phyloP scores from a whole-genome alignment of 2,329 filamentous ascomycete species.

The Diaporthe sp. region DNA sequence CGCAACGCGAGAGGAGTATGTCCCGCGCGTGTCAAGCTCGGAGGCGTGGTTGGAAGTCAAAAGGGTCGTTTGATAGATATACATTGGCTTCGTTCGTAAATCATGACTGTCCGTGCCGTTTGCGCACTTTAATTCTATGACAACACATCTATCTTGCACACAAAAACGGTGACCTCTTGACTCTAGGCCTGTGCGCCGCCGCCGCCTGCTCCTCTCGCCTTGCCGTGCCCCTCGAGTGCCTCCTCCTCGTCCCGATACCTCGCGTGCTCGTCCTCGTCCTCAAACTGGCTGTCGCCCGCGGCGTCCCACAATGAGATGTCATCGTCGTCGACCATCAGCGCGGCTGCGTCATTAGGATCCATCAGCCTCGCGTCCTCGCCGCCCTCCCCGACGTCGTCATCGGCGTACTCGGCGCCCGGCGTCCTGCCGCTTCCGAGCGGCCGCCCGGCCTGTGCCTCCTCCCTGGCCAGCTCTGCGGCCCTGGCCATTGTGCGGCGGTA shows the following conservation, averaged over 20 bases:
- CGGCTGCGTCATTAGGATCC: conserved; percentile 60
- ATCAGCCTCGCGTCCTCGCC: conserved; percentile 45
- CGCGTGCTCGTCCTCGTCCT: conserved; percentile 48
- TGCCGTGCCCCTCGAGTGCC: conserved; percentile 38
- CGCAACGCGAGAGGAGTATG: background rate
- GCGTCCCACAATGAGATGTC: conserved; percentile 71
- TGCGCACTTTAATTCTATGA: conserved; percentile 43
- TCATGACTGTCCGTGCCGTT: conserved; percentile 43
- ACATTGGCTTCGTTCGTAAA: conserved; percentile 33
- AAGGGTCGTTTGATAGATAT: background rate
- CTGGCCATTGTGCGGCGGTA: conserved; percentile 79
- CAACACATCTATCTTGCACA: conserved; percentile 14
- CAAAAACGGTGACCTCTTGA: background rate
- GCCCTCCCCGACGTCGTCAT: conserved; percentile 60
- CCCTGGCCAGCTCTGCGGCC: conserved; percentile 68
- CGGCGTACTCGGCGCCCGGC: conserved; percentile 47
- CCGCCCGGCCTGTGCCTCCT: conserved; percentile 53
- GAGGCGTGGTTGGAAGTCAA: background rate
- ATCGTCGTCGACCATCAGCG: conserved; percentile 68
- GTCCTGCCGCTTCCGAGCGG: conserved; percentile 30
- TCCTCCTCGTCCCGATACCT: conserved; percentile 49
- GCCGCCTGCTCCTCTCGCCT: conserved; percentile 42
- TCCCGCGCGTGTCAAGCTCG: background rate
- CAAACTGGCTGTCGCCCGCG: conserved; percentile 51
- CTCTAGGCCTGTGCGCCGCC: conserved; percentile 8